These are phyloP conservation scores for Persicaria maculosa DNA, from an alignment of 148 eudicot species.

Conservation along the genomic window DNA sequence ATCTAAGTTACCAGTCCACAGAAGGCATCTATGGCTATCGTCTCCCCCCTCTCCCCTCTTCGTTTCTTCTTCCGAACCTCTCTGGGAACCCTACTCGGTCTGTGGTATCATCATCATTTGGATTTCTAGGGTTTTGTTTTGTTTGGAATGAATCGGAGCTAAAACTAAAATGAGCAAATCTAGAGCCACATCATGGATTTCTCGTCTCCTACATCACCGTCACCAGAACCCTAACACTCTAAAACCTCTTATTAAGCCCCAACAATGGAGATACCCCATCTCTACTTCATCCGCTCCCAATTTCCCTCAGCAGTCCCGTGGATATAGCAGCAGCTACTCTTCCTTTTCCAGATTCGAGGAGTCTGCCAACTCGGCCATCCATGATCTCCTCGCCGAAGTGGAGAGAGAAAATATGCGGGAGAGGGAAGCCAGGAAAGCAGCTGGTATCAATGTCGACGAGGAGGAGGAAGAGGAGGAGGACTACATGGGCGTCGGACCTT, in stretches of 20 bases:
- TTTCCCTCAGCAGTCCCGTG: neutral
- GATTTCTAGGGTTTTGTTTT: neutral
- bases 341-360: neutral
- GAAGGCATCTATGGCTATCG: neutral
- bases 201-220: conserved; percentile 10
- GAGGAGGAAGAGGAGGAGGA: conserved; percentile 66
- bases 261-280: conserved; percentile 7
- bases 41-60: neutral
- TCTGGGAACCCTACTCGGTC: neutral
- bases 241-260: conserved; percentile 7
- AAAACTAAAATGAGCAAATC: conserved; percentile 15
- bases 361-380: conserved; percentile 5
- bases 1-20: neutral
- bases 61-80: neutral
- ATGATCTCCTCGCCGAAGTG: conserved; percentile 19
- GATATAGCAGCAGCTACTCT: neutral
- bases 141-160: conserved; percentile 1
- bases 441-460: conserved; percentile 51
- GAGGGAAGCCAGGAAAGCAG: conserved; percentile 45
- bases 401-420: conserved; percentile 42
- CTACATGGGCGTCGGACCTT: conserved; percentile 55
- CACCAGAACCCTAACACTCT: neutral
- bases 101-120: neutral
- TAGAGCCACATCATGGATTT: conserved; percentile 1
- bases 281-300: neutral